Base-by-base conservation (phyloP, 1,139 yeast species). In the Zygosaccharomyces sapae region DNA sequence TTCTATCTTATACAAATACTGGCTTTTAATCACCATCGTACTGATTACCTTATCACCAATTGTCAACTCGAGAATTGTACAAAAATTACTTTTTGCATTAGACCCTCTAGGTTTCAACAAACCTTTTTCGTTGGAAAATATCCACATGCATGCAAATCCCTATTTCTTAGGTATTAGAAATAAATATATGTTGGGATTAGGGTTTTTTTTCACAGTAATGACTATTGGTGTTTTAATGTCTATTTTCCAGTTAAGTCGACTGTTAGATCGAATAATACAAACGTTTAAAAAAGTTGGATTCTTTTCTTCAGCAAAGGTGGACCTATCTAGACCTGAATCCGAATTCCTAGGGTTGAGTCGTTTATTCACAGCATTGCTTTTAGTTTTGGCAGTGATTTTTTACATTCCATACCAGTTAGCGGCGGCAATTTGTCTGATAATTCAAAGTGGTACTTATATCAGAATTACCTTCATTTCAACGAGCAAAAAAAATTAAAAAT, bases 361-460 rank as follows among this genome's bases (percentile, higher is more conserved):
- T 33, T 12, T 40, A 8, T n/a, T 70, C 3, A 72, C 73, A 2
- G 65, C 74, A 0, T 45, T 71, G 1, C 20, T 75, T 1, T 54
- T 82, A 22, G 47, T 73, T 10, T 48, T 65, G 0, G 59, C 71
- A 22, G 83, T 85, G 4, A 70, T 83, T 27, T 65, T 81, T 33
- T 82, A 81, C 59, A 69, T 86, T 24, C 96, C 96, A 0, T 88
- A 82, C 59, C 96, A 88, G 62, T 75, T 87, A 59, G 89, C 86
- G 0, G 86, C 75, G 58, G 67, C 81, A 10, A 72, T 85, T 5
- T 74, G 83, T 41, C 71, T 80, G 48, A 27, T 80, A 18, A 71
- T 80, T 0, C 90, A 83, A 61, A 57, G 67, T 4, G 61, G 71
- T 27, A 77, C 76, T 24, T 72, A 77, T 22, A 53, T 83, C 10